Conservation (phyloP, 1,284 basidiomycete species). For the Rhodotorula sp. region DNA sequence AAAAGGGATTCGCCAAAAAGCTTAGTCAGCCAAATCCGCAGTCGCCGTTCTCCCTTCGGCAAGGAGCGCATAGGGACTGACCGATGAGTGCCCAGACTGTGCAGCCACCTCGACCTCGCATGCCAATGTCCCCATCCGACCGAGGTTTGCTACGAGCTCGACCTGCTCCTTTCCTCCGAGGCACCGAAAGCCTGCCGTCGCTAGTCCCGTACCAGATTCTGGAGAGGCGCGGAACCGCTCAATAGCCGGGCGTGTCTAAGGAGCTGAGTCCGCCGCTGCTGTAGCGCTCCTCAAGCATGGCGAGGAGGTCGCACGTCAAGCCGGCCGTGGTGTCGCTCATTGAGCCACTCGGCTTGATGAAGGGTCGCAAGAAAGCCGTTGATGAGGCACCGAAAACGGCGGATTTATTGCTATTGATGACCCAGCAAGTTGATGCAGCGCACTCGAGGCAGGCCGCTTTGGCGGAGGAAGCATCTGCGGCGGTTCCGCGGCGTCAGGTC, state of each 20-base stretch:
- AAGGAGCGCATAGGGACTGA: too few species aligned
- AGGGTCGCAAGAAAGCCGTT: constrained; percentile 88
- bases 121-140: neutral
- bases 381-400: constrained; percentile 46
- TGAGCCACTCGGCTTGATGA: constrained; percentile 76
- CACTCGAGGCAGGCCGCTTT: too few species aligned
- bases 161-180: constrained; percentile 78
- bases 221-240: constrained; percentile 71
- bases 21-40: too few species aligned
- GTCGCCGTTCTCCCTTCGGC: too few species aligned
- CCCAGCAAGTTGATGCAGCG: too few species aligned
- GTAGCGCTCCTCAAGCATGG: constrained; percentile 86
- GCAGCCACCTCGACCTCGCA: constrained; percentile 58
- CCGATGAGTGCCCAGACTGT: too few species aligned
- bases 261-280: constrained; percentile 43
- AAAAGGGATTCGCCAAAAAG: too few species aligned
- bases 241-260: constrained; percentile 48
- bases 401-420: neutral
- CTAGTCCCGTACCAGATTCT: constrained; percentile 89
- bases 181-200: constrained; percentile 75
- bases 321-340: constrained; percentile 72
- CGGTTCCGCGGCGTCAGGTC: too few species aligned
- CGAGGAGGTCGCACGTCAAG: constrained; percentile 61
- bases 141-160: constrained; percentile 55
- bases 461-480: too few species aligned